Base-by-base conservation (phyloP, 331 rosid species). In the Prunus yedoensis region DNA sequence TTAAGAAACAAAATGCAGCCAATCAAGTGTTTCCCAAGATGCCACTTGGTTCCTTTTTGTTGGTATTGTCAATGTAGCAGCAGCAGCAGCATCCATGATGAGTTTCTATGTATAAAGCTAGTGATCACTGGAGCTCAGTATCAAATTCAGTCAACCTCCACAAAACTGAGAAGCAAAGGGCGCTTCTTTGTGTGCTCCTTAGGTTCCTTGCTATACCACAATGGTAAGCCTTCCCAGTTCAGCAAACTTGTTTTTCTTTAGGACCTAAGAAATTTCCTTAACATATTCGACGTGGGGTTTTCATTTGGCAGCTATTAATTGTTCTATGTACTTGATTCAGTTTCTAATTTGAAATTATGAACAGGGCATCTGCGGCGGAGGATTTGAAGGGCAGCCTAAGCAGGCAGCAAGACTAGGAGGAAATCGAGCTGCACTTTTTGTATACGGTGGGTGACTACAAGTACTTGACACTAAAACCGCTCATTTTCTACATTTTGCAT, bases 351-450 rank as follows among this genome's bases (percentile, higher is more conserved):
- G 41, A 68, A 14, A 57, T 38, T 66, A 68, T 30, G 62, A 70
- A 0, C 75, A 88, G 96, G 89, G 80, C 68, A 85, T 85, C 60
- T 82, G 78, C 79, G 61, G 83, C 79, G 61, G 83, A 83, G 57
- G 80, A 23, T 78, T 79, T 78, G 66, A 30, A 20, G 65, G 73
- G 25, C 81, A 69, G 72, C 71, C 79, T 68, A 66, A 62, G 74
- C 21, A 21, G 47, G 83, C 76, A 80, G 78, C 77, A 71, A 84
- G 62, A 66, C 67, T 38, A 12, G 93, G 96, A 71, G 91, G 96
- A 77, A 85, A 71, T 66, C 88, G 88, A 81, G 93, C 96, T 80
- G 86, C 80, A 51, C 70, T 91, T 60, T 88, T 87, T 68, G 89
- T 91, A 58, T 88, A 74, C 30, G 91, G 96, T 91, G 80, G 74